Conservation (phyloP, 345 rosid species). For the Clausena lansium region DNA sequence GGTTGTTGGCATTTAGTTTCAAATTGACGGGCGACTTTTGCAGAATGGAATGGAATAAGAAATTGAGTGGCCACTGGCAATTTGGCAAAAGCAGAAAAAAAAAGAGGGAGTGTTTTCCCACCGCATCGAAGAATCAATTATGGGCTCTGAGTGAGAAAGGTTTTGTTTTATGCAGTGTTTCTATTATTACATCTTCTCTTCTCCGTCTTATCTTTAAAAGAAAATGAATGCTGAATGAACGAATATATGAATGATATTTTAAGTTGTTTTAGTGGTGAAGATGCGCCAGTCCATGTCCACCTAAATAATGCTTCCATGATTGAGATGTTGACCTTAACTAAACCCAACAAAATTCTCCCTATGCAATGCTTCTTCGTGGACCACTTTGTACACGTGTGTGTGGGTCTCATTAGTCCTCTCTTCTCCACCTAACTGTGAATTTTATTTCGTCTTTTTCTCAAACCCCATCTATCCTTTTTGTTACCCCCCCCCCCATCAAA, state of each 20-base stretch:
- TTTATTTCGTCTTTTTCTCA: slow-evolving; percentile 9
- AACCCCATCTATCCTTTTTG: not conserved
- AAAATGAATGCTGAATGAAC: too few relatives aligned
- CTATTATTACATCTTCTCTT: not conserved
- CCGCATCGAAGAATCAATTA: slow-evolving; percentile 12
- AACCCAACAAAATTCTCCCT: slow-evolving; percentile 36
- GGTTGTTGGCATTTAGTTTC: slow-evolving; percentile 9
- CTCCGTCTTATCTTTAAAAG: too few relatives aligned
- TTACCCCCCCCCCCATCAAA: not conserved
- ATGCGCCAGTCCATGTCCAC: slow-evolving; percentile 21
- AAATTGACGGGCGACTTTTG: not conserved
- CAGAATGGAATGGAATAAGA: slow-evolving; percentile 9
- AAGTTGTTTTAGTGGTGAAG: slow-evolving; percentile 27
- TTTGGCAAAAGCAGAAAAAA: slow-evolving; percentile 11
- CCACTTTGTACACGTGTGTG: slow-evolving; percentile 56
- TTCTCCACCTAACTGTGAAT: slow-evolving; percentile 33
- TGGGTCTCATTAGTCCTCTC: slow-evolving; percentile 24
- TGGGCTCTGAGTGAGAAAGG: slow-evolving; percentile 4
- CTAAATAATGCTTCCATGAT: slow-evolving; percentile 60
- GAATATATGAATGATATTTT: not conserved
- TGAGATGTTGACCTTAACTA: slow-evolving; percentile 57
- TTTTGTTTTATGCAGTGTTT: slow-evolving; percentile 36
- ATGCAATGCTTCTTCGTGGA: slow-evolving; percentile 14
- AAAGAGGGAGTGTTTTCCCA: slow-evolving; percentile 4
- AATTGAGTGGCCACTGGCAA: slow-evolving; percentile 32